A percentile compares a stretch with the other conserved stretches of the same genome.
Conservation (phyloP, 352 stramenopile species). For the Phytophthora hybrid region DNA sequence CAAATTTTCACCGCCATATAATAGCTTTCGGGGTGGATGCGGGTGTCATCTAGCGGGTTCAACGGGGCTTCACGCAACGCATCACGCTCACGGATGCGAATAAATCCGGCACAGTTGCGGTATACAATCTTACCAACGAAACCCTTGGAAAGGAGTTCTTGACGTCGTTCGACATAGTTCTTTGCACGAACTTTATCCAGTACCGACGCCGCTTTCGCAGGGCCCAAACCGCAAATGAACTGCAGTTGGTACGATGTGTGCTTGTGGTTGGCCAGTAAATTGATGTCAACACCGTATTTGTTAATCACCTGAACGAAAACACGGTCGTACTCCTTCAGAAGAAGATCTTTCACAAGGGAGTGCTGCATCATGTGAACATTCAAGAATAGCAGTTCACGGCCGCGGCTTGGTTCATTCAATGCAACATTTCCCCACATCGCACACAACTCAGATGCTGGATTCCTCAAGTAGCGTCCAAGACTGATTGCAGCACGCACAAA, state of each 20-base stretch:
- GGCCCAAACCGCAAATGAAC: conserved; percentile 87
- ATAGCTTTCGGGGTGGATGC: conserved; percentile 92
- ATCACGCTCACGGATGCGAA: conserved; percentile 89
- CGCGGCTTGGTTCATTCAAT: conserved; percentile 79
- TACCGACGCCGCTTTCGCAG: conserved; percentile 81
- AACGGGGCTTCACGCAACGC: conserved; percentile 84
- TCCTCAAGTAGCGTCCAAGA: conserved; percentile 84
- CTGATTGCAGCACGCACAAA: conserved; percentile 80
- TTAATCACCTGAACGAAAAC: conserved; percentile 88
- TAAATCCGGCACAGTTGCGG: conserved; percentile 87
- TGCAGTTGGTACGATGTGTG: conserved; percentile 89
- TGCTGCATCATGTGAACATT: conserved; percentile 90
- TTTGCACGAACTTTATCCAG: conserved; percentile 88
- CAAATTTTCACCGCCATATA: conserved; percentile 94
- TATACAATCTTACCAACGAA: conserved; percentile 90
- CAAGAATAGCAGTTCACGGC: conserved; percentile 84
- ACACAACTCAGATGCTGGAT: conserved; percentile 85
- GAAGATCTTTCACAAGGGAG: conserved; percentile 85
- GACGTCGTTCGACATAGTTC: conserved; percentile 86
- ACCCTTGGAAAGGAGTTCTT: conserved; percentile 87
- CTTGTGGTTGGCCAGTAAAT: conserved; percentile 90
- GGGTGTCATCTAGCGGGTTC: conserved; percentile 89
- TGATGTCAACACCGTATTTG: conserved; percentile 91
- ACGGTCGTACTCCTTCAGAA: conserved; percentile 88
- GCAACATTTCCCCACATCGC: conserved; percentile 89